Evolutionary conservation across 345 rosid genomes (phyloP).

Genomic region (Citrus reticulata): DNA sequence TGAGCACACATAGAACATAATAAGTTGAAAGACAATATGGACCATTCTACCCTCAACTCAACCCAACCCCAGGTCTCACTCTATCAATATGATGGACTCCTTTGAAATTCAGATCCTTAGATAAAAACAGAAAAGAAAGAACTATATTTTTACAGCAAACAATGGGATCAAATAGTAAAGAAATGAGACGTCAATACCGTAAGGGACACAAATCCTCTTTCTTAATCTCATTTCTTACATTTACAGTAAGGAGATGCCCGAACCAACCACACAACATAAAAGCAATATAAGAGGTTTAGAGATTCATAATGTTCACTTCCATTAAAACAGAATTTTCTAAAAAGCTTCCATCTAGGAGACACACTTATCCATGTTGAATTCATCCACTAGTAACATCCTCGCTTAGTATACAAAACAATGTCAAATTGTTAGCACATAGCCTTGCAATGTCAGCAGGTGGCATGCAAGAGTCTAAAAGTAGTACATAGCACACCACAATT

Average conservation of each 20-base stretch:
- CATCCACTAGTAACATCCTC: background rate
- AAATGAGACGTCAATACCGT: background rate
- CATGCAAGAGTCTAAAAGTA: background rate
- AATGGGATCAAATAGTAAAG: background rate
- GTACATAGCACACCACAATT: background rate
- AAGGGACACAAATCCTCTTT: background rate
- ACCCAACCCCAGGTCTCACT: background rate
- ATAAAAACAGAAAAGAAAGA: background rate
- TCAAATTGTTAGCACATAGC: background rate
- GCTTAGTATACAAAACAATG: background rate
- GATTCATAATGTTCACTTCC: background rate
- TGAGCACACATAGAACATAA: background rate
- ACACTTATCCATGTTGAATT: background rate
- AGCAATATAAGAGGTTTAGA: background rate
- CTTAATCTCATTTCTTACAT: background rate
- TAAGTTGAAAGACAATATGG: background rate
- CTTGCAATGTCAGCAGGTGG: background rate
- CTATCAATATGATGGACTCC: background rate
- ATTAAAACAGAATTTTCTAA: background rate
- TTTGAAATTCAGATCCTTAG: background rate
- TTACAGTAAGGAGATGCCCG: background rate
- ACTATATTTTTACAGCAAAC: background rate
- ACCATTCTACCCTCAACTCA: background rate
- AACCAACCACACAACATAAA: background rate
- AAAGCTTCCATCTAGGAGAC: background rate